Percentiles rank a stretch among this genome's conserved stretches.
phyloP scores from a whole-genome alignment of 148 eudicot species.

The Cornus kousa region DNA sequence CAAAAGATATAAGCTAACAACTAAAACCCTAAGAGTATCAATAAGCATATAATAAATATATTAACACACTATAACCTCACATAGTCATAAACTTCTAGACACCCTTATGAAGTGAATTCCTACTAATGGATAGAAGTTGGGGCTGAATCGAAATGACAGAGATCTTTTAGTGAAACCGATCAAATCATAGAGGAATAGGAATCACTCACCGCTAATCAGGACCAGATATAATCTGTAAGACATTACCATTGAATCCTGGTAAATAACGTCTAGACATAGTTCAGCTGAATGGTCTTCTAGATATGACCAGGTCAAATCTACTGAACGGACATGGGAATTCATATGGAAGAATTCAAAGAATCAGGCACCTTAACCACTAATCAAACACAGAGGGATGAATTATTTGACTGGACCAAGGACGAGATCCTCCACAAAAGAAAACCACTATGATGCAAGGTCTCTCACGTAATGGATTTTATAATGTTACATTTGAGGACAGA shows the following conservation, averaged over 20 bases:
- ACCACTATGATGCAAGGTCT: not conserved
- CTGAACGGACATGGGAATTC: not conserved
- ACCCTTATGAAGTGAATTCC: no score
- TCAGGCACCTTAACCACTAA: not conserved
- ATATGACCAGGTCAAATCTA: not conserved
- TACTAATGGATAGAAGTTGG: not conserved
- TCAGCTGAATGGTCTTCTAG: not conserved
- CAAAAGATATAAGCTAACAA: not conserved
- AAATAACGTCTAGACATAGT: not conserved
- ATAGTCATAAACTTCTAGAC: not conserved
- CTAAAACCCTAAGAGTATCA: not conserved
- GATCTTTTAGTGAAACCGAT: not conserved
- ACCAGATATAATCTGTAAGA: not conserved
- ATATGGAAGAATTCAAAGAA: not conserved
- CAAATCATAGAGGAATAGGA: not conserved
- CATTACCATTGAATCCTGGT: not conserved
- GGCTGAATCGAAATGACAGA: not conserved
- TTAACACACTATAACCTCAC: no score
- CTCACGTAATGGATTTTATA: not conserved
- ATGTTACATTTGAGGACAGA: not conserved
- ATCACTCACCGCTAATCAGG: not conserved
- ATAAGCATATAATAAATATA: not conserved
- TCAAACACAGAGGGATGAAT: not conserved
- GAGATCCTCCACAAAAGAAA: not conserved
- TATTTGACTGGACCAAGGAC: not conserved